Conservation (phyloP, 306 rosid species). For the Vicia villosa region DNA sequence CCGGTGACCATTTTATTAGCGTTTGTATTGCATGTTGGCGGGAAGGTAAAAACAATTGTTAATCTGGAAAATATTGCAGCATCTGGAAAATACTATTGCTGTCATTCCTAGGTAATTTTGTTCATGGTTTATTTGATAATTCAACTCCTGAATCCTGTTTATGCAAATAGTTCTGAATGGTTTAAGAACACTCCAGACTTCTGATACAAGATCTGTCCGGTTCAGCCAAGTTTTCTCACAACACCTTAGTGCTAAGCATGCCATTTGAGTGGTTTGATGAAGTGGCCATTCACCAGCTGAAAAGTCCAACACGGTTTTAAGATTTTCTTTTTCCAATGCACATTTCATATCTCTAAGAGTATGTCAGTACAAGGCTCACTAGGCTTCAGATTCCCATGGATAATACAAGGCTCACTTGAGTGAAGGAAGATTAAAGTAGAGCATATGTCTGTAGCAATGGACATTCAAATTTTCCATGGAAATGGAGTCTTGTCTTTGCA, state of each 20-base stretch:
- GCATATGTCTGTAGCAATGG: constrained; percentile 75
- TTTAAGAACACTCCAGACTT: constrained; percentile 67
- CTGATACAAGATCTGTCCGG: constrained; percentile 67
- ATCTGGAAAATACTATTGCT: too few relatives aligned
- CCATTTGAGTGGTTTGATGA: too few relatives aligned
- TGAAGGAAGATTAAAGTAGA: constrained; percentile 85
- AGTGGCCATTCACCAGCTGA: too few relatives aligned
- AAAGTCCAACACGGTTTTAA: too few relatives aligned
- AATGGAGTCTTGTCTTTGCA: constrained; percentile 58
- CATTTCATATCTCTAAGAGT: constrained; percentile 68
- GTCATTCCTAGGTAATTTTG: too few relatives aligned
- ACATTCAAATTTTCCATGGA: constrained; percentile 80
- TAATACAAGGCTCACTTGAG: constrained; percentile 61
- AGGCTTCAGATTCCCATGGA: constrained; percentile 89
- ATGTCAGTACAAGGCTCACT: constrained; percentile 76
- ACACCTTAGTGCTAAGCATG: too few relatives aligned
- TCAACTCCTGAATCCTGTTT: constrained; percentile 43
- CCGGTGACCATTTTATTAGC: too few relatives aligned
- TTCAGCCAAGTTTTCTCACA: too few relatives aligned
- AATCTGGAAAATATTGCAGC: too few relatives aligned
- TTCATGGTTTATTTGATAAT: too few relatives aligned
- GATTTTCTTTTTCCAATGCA: constrained; percentile 67
- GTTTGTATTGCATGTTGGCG: too few relatives aligned
- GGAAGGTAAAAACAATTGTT: too few relatives aligned
- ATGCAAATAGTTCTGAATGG: constrained; percentile 61